phyloP scores from a whole-genome alignment of 257 asterid species.

The Primulina tabacum region DNA sequence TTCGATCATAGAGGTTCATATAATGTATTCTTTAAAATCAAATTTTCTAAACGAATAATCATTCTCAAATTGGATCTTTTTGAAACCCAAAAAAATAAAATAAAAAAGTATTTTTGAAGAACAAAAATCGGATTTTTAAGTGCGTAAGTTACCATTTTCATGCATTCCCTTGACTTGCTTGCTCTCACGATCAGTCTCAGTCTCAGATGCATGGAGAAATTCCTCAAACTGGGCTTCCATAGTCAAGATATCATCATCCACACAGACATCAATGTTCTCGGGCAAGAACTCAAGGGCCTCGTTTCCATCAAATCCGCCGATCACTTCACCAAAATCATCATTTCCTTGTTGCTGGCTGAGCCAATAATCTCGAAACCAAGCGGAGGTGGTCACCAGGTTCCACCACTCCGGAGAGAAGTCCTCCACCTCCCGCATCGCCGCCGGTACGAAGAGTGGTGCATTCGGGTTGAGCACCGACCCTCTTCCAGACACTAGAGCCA shows the following conservation, averaged over 20 bases:
- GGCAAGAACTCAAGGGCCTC: constrained; percentile 58
- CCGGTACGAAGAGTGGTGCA: constrained; percentile 77
- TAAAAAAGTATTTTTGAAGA: too few relatives aligned
- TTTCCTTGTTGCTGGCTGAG: constrained; percentile 64
- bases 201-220: constrained; percentile 56
- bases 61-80: too few relatives aligned
- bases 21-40: too few relatives aligned
- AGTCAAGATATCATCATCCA: constrained; percentile 72
- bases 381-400: constrained; percentile 74
- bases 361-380: constrained; percentile 88
- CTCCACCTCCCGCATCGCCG: constrained; percentile 79
- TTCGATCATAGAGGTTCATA: too few relatives aligned
- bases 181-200: constrained; percentile 27
- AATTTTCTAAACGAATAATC: too few relatives aligned
- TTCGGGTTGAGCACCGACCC: constrained; percentile 78
- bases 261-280: constrained; percentile 66
- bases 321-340: constrained; percentile 40
- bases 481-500: constrained; percentile 81
- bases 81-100: too few relatives aligned
- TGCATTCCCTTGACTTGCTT: constrained; percentile 25
- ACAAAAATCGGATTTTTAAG: background rate
- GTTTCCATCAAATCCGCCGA: constrained; percentile 25
- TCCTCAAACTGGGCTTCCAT: constrained; percentile 92
- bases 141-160: constrained; percentile 44
- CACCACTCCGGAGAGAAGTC: constrained; percentile 98